Percentiles rank a stretch among this genome's conserved stretches.
phyloP scores from a whole-genome alignment of 2,329 filamentous ascomycete genomes.

The Apiospora kogelbergensis region DNA sequence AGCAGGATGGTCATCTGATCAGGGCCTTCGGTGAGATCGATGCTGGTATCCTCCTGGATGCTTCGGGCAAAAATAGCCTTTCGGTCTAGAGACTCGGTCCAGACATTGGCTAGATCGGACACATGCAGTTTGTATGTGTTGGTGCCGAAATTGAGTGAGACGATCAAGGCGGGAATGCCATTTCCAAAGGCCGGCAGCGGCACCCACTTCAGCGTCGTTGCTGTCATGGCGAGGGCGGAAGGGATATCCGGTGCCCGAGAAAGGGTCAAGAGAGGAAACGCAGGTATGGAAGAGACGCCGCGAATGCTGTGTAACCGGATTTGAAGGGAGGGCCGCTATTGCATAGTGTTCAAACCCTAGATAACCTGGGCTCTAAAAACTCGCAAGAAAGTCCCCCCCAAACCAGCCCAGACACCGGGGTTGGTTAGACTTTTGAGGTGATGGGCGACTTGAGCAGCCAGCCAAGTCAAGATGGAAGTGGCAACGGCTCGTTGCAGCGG shows the following conservation, averaged over 20 bases:
- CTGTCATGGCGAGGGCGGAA: background rate
- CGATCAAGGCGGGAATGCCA: conserved; percentile 59
- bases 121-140: conserved; percentile 64
- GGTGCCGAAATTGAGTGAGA: conserved; percentile 56
- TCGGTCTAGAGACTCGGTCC: conserved; percentile 64
- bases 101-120: conserved; percentile 73
- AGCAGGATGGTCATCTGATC: conserved; percentile 69
- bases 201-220: conserved; percentile 38
- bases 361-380: too few species aligned
- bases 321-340: background rate
- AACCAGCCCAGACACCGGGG: background rate
- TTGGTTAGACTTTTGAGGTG: background rate
- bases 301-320: background rate
- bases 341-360: background rate
- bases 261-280: background rate
- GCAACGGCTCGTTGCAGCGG: background rate
- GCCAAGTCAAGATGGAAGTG: background rate
- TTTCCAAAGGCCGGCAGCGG: conserved; percentile 43
- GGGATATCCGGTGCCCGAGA: background rate
- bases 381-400: background rate
- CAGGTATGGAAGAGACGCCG: background rate
- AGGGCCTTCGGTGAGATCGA: conserved; percentile 66
- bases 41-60: conserved; percentile 63
- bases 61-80: conserved; percentile 64
- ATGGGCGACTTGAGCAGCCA: background rate